These are phyloP conservation scores for Euphorbia celastroides DNA, from an alignment of 441 rosid genomes.

Conservation along the genomic window DNA sequence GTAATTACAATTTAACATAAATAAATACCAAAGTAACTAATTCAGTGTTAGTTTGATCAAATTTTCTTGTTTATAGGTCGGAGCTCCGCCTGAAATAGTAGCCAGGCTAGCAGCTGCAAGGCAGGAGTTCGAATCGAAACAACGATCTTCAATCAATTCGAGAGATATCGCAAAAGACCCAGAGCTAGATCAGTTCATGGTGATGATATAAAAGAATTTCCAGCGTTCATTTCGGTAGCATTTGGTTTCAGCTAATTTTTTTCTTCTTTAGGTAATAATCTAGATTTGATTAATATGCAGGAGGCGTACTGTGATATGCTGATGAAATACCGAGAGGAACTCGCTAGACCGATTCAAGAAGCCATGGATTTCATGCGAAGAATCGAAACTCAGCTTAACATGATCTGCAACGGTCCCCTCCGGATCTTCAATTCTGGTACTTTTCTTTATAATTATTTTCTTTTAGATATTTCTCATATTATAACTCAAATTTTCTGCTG, in stretches of 20 bases:
- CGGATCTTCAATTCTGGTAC: conserved; percentile 72
- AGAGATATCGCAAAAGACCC: conserved; percentile 67
- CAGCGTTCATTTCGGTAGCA: background rate
- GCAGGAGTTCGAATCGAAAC: conserved; percentile 70
- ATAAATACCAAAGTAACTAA: too few relatives aligned
- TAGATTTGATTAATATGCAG: conserved; percentile 29
- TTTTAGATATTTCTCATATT: too few relatives aligned
- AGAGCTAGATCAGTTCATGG: conserved; percentile 98
- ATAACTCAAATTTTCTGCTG: too few relatives aligned
- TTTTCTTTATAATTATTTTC: background rate
- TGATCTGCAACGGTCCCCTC: conserved; percentile 62
- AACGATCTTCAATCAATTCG: conserved; percentile 36
- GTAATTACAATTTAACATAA: conserved; percentile 29
- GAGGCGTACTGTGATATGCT: conserved; percentile 95
- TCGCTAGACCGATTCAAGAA: conserved; percentile 86
- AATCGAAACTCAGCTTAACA: conserved; percentile 85
- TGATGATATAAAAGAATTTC: conserved; percentile 13
- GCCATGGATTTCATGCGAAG: conserved; percentile 97
- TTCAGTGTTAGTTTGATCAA: background rate
- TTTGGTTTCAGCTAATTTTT: too few relatives aligned
- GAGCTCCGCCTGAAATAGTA: conserved; percentile 89
- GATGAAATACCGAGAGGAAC: conserved; percentile 87
- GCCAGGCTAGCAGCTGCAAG: conserved; percentile 60
- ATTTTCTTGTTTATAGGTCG: conserved; percentile 40
- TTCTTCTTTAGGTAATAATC: background rate